These are phyloP conservation scores for Ganoderma resinaceum DNA, from an alignment of 1,284 basidiomycete species.

Conservation along the genomic window DNA sequence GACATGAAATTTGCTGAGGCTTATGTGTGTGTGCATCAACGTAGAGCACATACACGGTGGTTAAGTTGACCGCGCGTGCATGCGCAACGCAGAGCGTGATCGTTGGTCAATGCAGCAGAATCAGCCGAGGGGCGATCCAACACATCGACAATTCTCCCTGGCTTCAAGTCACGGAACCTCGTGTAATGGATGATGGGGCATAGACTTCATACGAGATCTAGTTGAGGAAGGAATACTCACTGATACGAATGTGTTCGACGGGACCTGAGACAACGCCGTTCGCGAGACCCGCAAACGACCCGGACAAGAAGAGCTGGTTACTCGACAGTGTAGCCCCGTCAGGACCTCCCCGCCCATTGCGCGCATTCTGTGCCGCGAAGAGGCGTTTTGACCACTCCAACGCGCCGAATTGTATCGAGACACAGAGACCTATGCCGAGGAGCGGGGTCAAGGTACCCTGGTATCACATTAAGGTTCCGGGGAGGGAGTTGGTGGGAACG, in stretches of 20 bases:
- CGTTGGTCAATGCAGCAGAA: neutral
- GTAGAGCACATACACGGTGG: neutral
- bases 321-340: slow-evolving; percentile 64
- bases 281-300: slow-evolving; percentile 87
- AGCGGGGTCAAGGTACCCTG: slow-evolving; percentile 94
- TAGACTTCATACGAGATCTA: neutral
- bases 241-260: slow-evolving; percentile 97
- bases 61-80: neutral
- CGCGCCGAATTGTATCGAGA: slow-evolving; percentile 96
- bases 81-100: neutral
- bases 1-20: neutral
- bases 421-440: slow-evolving; percentile 93
- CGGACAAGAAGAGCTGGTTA: slow-evolving; percentile 79
- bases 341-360: slow-evolving; percentile 61
- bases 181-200: neutral
- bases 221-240: slow-evolving; percentile 48
- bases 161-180: neutral
- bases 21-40: neutral
- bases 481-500: neutral
- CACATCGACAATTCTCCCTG: neutral
- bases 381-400: slow-evolving; percentile 91
- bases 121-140: neutral
- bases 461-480: neutral
- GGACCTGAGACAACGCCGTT: slow-evolving; percentile 95
- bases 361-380: slow-evolving; percentile 70